phyloP scores from a whole-genome alignment of 2,329 filamentous ascomycete species.

The Fusarium sp. region DNA sequence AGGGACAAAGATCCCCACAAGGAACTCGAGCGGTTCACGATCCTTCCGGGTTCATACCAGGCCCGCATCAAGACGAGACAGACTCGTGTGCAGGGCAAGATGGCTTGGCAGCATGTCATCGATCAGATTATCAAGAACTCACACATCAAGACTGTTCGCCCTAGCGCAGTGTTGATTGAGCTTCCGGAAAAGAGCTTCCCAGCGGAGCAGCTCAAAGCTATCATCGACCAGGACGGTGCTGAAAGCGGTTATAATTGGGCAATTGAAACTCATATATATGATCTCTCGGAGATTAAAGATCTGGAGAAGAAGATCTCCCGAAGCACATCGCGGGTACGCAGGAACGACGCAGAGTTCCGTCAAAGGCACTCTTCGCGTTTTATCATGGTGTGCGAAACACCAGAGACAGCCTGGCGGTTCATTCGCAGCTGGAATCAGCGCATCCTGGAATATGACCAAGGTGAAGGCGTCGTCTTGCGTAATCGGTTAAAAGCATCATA shows the following conservation, averaged over 20 bases:
- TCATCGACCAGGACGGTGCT: conserved; percentile 26
- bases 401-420: conserved; percentile 53
- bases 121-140: conserved; percentile 36
- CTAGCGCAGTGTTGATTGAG: conserved; percentile 48
- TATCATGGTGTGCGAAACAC: conserved; percentile 49
- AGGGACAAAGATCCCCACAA: conserved; percentile 23
- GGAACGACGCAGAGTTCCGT: conserved; percentile 28
- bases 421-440: conserved; percentile 56
- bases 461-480: conserved; percentile 15
- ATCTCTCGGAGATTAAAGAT: conserved; percentile 13
- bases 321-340: conserved; percentile 13
- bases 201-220: conserved; percentile 24
- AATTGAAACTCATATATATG: conserved; percentile 19
- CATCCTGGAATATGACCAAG: conserved; percentile 40
- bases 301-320: conserved; percentile 1
- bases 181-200: conserved; percentile 48
- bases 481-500: conserved; percentile 48
- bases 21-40: conserved; percentile 46
- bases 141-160: conserved; percentile 39
- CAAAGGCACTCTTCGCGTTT: conserved; percentile 46
- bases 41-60: conserved; percentile 45
- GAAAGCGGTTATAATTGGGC: conserved; percentile 28
- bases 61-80: conserved; percentile 19
- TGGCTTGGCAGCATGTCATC: conserved; percentile 45
- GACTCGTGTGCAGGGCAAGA: conserved; percentile 36